Base-by-base conservation (phyloP, 352 stramenopile genomes). In the Pythium grandisporangium region DNA sequence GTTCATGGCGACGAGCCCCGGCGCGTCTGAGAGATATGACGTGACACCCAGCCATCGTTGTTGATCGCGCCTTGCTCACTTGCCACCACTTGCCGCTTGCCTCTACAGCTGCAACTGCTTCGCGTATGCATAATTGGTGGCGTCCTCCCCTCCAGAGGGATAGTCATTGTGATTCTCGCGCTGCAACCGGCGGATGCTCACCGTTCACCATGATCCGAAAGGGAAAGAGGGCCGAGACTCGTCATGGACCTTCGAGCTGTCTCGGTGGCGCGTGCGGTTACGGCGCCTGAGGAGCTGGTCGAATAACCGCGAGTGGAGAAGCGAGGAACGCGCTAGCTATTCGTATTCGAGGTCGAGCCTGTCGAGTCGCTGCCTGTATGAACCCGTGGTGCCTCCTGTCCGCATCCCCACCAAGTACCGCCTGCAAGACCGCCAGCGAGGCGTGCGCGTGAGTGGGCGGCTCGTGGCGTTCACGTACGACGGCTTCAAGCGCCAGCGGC, bases 381-480 rank as follows among this genome's bases (percentile, higher is more conserved):
- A 59, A 45, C 42, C 12, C 8, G 55, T 65, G 22, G 42, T 58
- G 16, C 51, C 55, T 13, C 55, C 55, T 13, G 55, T 64, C 25
- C 23, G 43, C n/a, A 60, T 64, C 41, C 55, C 55, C 2, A n/a
- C 22, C 21, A 45, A 43, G 34, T 64, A 64, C 22, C 52, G 52
- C 6, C 40, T 46, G 22, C 36, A 53, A 34, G 55, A 58, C 35
- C 39, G 40, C 11, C 36, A 52, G 1, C 42, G 55, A 19, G 48
- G 51, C 34, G 46, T 60, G 22, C 48, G 46, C 8, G 55, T 65
- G 4, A 39, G 55, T 13, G 55, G 51, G 14, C 23, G 34, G 12
- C 51, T 43, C 37, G 47, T 65, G 29, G 42, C 47, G 24, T 65
- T 61, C 47, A 65, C 55, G 13, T 41, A 50, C 30, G 55, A 63